phyloP scores from a whole-genome alignment of 345 rosid genomes.

The Populus simonii region DNA sequence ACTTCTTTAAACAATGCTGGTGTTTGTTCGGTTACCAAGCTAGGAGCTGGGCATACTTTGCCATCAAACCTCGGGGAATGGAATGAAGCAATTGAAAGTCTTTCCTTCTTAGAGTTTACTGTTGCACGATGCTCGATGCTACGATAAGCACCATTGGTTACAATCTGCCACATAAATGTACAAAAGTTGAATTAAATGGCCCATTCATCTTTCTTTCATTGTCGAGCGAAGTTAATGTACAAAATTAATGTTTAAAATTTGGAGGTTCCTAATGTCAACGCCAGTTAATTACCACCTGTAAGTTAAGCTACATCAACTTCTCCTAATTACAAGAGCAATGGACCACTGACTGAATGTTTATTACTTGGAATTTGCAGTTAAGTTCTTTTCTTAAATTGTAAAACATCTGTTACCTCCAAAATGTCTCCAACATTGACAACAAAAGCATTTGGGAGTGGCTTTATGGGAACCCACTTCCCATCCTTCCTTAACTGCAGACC shows the following conservation, averaged over 20 bases:
- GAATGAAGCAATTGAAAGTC: slow-evolving; percentile 31
- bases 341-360: too few relatives aligned
- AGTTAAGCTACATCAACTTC: too few relatives aligned
- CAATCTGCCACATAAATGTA: slow-evolving; percentile 7
- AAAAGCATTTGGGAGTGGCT: slow-evolving; percentile 31
- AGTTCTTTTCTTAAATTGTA: background rate
- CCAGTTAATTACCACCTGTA: too few relatives aligned
- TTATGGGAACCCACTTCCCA: slow-evolving; percentile 35
- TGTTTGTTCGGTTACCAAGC: slow-evolving; percentile 8
- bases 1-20: slow-evolving; percentile 24
- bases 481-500: slow-evolving; percentile 35
- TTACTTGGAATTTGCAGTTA: background rate
- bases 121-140: slow-evolving; percentile 26
- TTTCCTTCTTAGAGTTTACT: slow-evolving; percentile 13
- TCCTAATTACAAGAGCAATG: too few relatives aligned
- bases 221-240: too few relatives aligned
- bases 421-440: slow-evolving; percentile 38
- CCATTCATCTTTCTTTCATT: background rate
- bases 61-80: slow-evolving; percentile 7
- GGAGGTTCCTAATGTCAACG: too few relatives aligned
- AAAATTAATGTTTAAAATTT: too few relatives aligned
- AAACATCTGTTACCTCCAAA: slow-evolving; percentile 19
- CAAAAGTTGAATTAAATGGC: background rate
- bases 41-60: slow-evolving; percentile 11
- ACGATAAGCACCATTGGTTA: slow-evolving; percentile 20